Evolutionary conservation across 192 early-diverging fungal species (phyloP), one percentile per base, ranked within the genome.

Genomic region (Powellomyces hirtus): DNA sequence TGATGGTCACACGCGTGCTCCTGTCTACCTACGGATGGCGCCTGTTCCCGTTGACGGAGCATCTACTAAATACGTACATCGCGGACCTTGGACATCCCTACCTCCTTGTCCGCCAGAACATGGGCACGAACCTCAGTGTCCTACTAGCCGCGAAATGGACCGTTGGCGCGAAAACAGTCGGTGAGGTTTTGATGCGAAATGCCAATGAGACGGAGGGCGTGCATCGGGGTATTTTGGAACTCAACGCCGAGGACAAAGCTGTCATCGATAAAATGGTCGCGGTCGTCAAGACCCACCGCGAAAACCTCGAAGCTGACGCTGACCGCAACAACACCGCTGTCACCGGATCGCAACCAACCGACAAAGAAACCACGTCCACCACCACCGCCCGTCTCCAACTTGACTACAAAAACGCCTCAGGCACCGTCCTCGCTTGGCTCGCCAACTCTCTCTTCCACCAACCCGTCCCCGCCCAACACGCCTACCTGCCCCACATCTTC

Each of bases 31-130:
- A 90, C 62, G 84, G 85, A 30, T 96, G 94, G 93, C 80, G 90
- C 6, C 66, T 90, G 0, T 26, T 61, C 10, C 80, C 81, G 6
- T 57, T 66, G 18, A 38, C 71, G 49, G 30, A 45, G 45, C 36
- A 13, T n/a, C 51, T 82, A 34, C 38, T 92, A 30, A 68, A 77
- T 8, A 64, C 66, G 1, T 82, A 86, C 37, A 51, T 96, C 4
- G 68, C 78, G 13, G 79, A 82, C 34, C 68, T 94, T 59, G 75
- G 77, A 14, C 89, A 93, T 73, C 94, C 93, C 11, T 98, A 97
- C 78, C 87, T 95, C 64, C 93, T 94, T 73, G 92, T 97, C 26
- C 84, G 96, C 3, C 90, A 94, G 58, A 75, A 82, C 16, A 67
- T 94, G 4, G 94, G 92, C 27, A 78, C 77, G 6, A 78, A 86